Conservation (phyloP, 2,329 filamentous ascomycete species). For the Cadophora luteo-olivacea region DNA sequence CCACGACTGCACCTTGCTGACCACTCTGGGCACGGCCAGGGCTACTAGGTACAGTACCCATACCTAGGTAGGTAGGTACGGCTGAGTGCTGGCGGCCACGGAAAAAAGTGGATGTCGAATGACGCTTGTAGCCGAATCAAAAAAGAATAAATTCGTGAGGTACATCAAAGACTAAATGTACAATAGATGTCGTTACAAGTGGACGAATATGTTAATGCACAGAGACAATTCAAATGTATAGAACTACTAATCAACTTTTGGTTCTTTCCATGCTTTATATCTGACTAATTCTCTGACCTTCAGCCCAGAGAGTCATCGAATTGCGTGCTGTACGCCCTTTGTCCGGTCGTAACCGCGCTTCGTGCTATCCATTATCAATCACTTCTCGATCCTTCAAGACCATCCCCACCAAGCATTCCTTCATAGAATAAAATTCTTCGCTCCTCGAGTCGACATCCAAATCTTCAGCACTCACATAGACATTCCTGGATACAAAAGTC, state of each 20-base stretch:
- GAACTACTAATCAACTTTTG: background rate
- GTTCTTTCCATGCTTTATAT: background rate
- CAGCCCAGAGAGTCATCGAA: background rate
- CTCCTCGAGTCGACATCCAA: background rate
- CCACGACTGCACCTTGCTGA: too few relatives aligned
- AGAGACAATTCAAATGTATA: background rate
- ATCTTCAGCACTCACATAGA: background rate
- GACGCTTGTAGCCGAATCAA: too few relatives aligned
- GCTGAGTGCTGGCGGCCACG: too few relatives aligned
- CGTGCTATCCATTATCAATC: conserved; percentile 12
- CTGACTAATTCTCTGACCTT: background rate
- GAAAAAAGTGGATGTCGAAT: too few relatives aligned
- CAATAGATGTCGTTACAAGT: too few relatives aligned
- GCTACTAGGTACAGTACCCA: too few relatives aligned
- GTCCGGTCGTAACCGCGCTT: background rate
- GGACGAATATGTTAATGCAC: too few relatives aligned
- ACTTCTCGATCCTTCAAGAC: conserved; percentile 7
- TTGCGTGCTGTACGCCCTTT: background rate
- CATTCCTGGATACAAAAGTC: background rate
- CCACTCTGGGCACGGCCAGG: too few relatives aligned
- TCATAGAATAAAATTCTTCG: background rate
- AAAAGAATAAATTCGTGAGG: too few relatives aligned
- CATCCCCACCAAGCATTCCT: background rate
- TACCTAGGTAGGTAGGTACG: too few relatives aligned
- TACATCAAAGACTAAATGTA: too few relatives aligned